These are phyloP conservation scores for Petasospora rhodanensis DNA, from an alignment of 1,139 yeast genomes.

Conservation along the genomic window DNA sequence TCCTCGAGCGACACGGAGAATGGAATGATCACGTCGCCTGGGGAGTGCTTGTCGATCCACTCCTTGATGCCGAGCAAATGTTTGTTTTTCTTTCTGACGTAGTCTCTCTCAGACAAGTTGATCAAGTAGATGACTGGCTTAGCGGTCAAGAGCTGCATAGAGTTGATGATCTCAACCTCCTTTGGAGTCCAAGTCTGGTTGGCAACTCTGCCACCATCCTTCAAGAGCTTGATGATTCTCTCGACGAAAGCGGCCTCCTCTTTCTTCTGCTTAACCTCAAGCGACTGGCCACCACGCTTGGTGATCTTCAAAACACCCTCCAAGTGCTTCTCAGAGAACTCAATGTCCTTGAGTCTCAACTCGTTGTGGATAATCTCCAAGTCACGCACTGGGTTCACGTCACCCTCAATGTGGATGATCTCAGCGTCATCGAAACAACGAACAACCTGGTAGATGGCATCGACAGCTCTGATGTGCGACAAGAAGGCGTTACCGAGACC, in stretches of 20 bases:
- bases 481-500: slow-evolving; percentile 98
- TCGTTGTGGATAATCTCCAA: slow-evolving; percentile 89
- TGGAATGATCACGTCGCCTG: slow-evolving; percentile 94
- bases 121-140: slow-evolving; percentile 94
- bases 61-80: slow-evolving; percentile 85
- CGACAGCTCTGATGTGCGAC: slow-evolving; percentile 96
- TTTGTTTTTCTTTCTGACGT: slow-evolving; percentile 96
- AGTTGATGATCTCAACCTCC: slow-evolving; percentile 86
- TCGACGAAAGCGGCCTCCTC: slow-evolving; percentile 84
- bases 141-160: slow-evolving; percentile 86
- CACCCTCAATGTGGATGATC: slow-evolving; percentile 96
- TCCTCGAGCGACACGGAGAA: slow-evolving; percentile 91
- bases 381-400: slow-evolving; percentile 94
- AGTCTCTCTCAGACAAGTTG: slow-evolving; percentile 91
- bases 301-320: slow-evolving; percentile 85
- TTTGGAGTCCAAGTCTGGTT: slow-evolving; percentile 85
- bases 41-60: slow-evolving; percentile 93
- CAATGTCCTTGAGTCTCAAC: slow-evolving; percentile 93
- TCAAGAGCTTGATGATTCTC: slow-evolving; percentile 68
- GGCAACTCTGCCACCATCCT: slow-evolving; percentile 86
- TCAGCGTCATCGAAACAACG: slow-evolving; percentile 98
- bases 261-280: slow-evolving; percentile 91
- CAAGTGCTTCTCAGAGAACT: slow-evolving; percentile 85
- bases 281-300: slow-evolving; percentile 91
- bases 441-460: slow-evolving; percentile 96